Percentiles rank a stretch among this genome's conserved stretches.
These are phyloP conservation scores for Amesomyces nigricolor DNA, from an alignment of 2,329 filamentous ascomycete genomes.

Conservation along the genomic window DNA sequence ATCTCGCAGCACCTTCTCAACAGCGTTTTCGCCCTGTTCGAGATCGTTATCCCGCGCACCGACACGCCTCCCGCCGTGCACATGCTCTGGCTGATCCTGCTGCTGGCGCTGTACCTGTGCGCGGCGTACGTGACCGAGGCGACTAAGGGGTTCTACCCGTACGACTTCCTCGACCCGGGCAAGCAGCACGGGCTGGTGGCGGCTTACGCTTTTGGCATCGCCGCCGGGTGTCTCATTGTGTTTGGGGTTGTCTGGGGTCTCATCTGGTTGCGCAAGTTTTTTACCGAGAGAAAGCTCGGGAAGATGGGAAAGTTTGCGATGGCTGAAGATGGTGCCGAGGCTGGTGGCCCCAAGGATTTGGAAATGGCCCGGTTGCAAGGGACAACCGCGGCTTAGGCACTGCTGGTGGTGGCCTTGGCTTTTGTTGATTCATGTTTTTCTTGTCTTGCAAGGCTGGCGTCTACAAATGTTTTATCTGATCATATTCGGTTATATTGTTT, in stretches of 20 bases:
- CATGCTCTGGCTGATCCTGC: slow-evolving; percentile 60
- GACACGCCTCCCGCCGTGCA: slow-evolving; percentile 57
- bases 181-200: slow-evolving; percentile 51
- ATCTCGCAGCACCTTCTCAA: slow-evolving; percentile 73
- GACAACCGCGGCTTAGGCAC: background rate
- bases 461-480: no score
- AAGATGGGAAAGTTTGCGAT: slow-evolving; percentile 36
- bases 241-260: slow-evolving; percentile 47
- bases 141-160: slow-evolving; percentile 69
- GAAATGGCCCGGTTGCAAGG: slow-evolving; percentile 15
- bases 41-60: slow-evolving; percentile 65
- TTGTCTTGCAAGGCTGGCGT: background rate
- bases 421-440: background rate
- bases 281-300: slow-evolving; percentile 43
- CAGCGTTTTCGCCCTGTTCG: slow-evolving; percentile 65
- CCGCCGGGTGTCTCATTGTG: slow-evolving; percentile 46
- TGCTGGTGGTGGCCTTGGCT: background rate
- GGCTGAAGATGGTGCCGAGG: background rate
- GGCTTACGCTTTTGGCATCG: slow-evolving; percentile 58
- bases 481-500: no score
- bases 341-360: slow-evolving; percentile 1
- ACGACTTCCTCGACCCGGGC: slow-evolving; percentile 65
- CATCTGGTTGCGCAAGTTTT: slow-evolving; percentile 45
- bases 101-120: slow-evolving; percentile 66
- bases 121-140: slow-evolving; percentile 69